Conservation (phyloP, 2,329 filamentous ascomycete species). For the Ophiostoma piceae region DNA sequence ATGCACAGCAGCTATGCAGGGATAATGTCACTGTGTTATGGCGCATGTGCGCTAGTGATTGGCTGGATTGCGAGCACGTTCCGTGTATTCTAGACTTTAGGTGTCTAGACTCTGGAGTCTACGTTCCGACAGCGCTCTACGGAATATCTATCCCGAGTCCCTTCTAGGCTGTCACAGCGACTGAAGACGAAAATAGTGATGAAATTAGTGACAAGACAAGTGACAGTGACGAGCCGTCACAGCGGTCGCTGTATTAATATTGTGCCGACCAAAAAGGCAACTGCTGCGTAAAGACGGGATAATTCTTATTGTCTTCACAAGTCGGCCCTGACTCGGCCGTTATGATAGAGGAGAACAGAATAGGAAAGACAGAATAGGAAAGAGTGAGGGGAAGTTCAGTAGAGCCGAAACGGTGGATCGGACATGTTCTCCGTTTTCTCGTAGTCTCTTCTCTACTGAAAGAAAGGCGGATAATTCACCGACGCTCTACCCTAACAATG, state of each 20-base stretch:
- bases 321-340: neutral
- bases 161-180: neutral
- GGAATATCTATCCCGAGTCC: neutral
- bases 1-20: neutral
- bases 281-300: neutral
- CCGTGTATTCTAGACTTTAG: neutral
- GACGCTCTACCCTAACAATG: neutral
- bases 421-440: neutral
- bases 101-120: neutral
- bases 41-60: neutral
- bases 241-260: neutral
- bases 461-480: neutral
- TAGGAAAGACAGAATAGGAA: neutral
- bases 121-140: neutral
- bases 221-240: constrained; percentile 1
- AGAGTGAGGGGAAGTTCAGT: neutral
- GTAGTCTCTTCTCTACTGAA: neutral
- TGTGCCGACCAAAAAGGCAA: neutral
- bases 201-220: neutral
- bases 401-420: neutral
- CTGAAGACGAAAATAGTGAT: too few relatives aligned
- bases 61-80: neutral
- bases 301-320: neutral
- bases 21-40: constrained; percentile 9
- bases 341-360: too few relatives aligned